Conservation (phyloP, 257 asterid species). For the Solanum dulcamara region DNA sequence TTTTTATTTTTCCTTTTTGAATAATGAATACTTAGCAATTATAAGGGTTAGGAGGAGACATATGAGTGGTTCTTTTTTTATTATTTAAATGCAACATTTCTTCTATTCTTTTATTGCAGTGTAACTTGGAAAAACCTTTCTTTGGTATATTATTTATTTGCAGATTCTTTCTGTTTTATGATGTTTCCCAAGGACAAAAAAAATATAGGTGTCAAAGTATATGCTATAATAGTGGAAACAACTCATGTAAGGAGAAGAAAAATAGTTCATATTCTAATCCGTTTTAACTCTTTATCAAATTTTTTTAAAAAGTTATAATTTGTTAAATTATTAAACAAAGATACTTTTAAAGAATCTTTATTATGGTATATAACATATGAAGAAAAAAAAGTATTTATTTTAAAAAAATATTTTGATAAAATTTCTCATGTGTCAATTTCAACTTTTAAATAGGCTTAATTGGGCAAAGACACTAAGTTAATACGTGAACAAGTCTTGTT, state of each 20-base stretch:
- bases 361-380: not conserved
- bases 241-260: not conserved
- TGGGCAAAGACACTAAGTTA: not conserved
- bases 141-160: not conserved
- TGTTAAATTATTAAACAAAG: not conserved
- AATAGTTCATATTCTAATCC: not conserved
- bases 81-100: not conserved
- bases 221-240: not conserved
- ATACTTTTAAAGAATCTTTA: not conserved
- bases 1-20: not conserved
- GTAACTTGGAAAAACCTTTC: not conserved
- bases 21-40: not conserved
- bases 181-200: not conserved
- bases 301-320: not conserved
- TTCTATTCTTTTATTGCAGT: not conserved
- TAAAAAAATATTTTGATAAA: not conserved
- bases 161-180: not conserved
- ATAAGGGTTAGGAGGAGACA: not conserved
- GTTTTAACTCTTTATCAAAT: not conserved
- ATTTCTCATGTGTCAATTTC: not conserved
- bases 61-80: not conserved
- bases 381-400: not conserved
- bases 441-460: not conserved
- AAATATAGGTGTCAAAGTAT: not conserved
- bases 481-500: not conserved